A percentile compares a stretch with the other conserved stretches of the same genome.
Conservation (phyloP, 1,284 basidiomycete species). For the Papiliotrema laurentii region DNA sequence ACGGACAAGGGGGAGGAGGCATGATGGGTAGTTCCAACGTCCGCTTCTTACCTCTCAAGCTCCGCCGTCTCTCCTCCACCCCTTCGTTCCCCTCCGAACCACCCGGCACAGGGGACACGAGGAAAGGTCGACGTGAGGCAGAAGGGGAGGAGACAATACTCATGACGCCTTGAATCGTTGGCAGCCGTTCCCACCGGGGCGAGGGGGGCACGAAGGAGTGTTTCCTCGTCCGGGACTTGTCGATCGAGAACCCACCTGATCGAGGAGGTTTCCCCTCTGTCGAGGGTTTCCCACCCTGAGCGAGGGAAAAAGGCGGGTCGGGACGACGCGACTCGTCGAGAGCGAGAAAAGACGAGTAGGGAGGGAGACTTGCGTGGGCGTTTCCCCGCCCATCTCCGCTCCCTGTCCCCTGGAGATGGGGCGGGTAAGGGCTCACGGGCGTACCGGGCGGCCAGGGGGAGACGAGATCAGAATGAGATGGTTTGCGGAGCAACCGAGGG, state of each 20-base stretch:
- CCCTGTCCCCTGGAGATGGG: neutral
- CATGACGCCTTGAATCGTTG: conserved; percentile 3
- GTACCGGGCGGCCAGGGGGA: neutral
- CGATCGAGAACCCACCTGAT: neutral
- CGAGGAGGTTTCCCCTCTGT: too few species aligned
- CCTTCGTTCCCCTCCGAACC: neutral
- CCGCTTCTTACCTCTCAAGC: neutral
- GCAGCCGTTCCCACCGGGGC: neutral
- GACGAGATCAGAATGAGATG: neutral
- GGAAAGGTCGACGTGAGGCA: neutral
- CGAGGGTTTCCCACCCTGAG: too few species aligned
- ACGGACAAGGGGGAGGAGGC: neutral
- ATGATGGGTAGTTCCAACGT: conserved; percentile 6
- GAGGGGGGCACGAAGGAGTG: neutral
- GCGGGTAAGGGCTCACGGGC: neutral
- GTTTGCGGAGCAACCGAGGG: conserved; percentile 1
- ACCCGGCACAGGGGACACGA: neutral
- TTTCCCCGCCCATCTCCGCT: neutral
- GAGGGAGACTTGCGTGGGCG: neutral
- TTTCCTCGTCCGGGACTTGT: conserved; percentile 1
- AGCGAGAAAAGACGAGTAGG: neutral
- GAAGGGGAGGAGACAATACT: neutral
- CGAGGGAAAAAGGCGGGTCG: neutral
- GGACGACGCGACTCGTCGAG: neutral
- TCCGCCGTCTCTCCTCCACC: neutral